Evolutionary conservation across 306 rosid genomes (phyloP), one percentile per base, ranked within the genome.

Genomic region (Calophaca sinica): DNA sequence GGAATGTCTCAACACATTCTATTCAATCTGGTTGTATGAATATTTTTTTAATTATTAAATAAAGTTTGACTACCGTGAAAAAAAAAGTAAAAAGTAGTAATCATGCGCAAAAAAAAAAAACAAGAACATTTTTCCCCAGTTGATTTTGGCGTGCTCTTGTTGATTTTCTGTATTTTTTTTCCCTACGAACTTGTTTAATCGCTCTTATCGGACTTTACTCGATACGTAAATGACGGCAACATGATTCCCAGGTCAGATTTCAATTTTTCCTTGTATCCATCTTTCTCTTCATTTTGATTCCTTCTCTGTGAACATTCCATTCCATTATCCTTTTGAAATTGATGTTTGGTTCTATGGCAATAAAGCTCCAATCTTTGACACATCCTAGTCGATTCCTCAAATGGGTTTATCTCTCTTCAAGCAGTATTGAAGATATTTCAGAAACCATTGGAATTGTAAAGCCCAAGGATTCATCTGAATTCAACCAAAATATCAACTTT

Each of bases 321-420:
- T 76, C 73, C 6, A 29, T 15, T 61, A 13, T 31, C 75, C 2
- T 65, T 32, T 52, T 45, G 33, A 11, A 51, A 72, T 74, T 42
- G 72, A 72, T 82, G 80, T 55, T 68, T 44, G 35, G 58, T 81
- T 81, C 80, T 33, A 88, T 88, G 98, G 88, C 93, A 48, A 70
- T 82, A 84, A 94, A 88, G 89, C 77, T 87, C 35, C 80, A 74
- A 15, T 79, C 93, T 85, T 79, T 77, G 26, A 55, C 86, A 29
- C 62, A 80, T 62, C 73, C 85, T 38, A 83, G 75, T 83, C 84
- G 85, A 84, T 74, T 88, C 73, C 86, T 78, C 79, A 77, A 68
- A 74, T 81, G 91, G 91, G 83, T 86, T 41, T 72, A 26, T 42
- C 79, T 81, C 70, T 86, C 88, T 83, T 89, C 96, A 60, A 62